Base-by-base conservation (phyloP, 2,329 filamentous ascomycete species). In the Beauveria sp. region DNA sequence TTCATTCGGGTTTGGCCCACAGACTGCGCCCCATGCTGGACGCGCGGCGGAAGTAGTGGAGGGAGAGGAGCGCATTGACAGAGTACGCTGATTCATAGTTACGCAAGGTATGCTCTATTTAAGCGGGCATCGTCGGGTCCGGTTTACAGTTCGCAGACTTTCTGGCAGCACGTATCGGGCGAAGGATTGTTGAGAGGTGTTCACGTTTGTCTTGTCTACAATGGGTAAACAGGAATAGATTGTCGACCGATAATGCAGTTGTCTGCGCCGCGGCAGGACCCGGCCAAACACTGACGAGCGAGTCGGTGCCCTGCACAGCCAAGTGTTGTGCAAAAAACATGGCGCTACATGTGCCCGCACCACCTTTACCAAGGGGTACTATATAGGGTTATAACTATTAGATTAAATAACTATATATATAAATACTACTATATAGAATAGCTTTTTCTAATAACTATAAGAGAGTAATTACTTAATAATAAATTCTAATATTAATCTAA, bases 21-120 rank as follows among this genome's bases (percentile, higher is more conserved):
- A 18, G 28, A 58, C 46, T 58, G 56, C 56, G 46, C 56, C 56
- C 49, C 56, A 43, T 24, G 46, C 34, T 58, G 46, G 46, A 58
- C 56, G 56, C 56, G 46, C 34, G 56, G 56, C 56, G 45, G 46
- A 38, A 22, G 7, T 7, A 28, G 7, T 28, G 28, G 28, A 28
- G 28, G 28, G 28, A 28, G 28, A 30, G 28, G 28, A 30, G 28
- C 8, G 28, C 28, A 30, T 30, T 30, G 28, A 30, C 8, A 30
- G 28, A 30, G 8, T 7, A 9, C 26, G 20, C 22, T 22, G 18
- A 42, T 54, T 20, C 10, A 43, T 34, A 20, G 12, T 12, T 54
- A 14, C 5, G 38, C 20, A 26, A 54, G 20, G 22, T 5, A 43
- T 40, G 7, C 26, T 34, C 26, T 20, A 34, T 30, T 8, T 30